Base-by-base conservation (phyloP, 2,329 filamentous ascomycete genomes). In the Fusarium lateritium region DNA sequence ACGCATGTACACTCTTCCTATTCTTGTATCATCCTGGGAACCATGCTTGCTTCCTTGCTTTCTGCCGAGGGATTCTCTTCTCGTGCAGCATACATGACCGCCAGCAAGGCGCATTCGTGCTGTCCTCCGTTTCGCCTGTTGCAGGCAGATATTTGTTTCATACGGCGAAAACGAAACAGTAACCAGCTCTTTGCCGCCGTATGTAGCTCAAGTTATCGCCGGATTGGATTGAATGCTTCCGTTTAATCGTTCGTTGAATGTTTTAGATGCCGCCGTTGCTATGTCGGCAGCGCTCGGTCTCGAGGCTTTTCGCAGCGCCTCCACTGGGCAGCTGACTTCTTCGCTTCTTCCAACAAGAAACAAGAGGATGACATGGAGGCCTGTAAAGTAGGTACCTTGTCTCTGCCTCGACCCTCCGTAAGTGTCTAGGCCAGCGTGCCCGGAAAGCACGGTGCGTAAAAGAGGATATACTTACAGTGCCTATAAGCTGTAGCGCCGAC, bases 251-350 rank as follows among this genome's bases (percentile, higher is more conserved):
- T 58, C 39, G 51, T 68, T 31, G 42, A 49, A 53, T 54, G 62
- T 65, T 70, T 65, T 70, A 65, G 64, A 53, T 73, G 57, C 67
- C 59, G 67, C 70, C 65, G 67, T 73, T 67, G 69, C 69, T 72
- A 55, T 69, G 69, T 61, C 64, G 69, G 63, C 58, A 50, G 34
- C 65, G 56, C 60, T 61, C 51, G 53, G 67, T 67, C 62, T 53
- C 67, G 26, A 28, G 26, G 50, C 51, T 55, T 54, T 54, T 19
- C 52, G 34, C 51, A 44, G 62, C 56, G 62, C 56, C 62, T 64
- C 67, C 67, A 53, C 66, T 28, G 38, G 40, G 45, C 61, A 64
- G 57, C 62, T 69, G 61, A 69, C 65, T 69, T 46, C 38, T 36
- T 49, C 17, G 26, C 26, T 28, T 28, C 26, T 28, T 28, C 26